Evolutionary conservation across 306 rosid species (phyloP).

Genomic region (Clitoria ternatea): DNA sequence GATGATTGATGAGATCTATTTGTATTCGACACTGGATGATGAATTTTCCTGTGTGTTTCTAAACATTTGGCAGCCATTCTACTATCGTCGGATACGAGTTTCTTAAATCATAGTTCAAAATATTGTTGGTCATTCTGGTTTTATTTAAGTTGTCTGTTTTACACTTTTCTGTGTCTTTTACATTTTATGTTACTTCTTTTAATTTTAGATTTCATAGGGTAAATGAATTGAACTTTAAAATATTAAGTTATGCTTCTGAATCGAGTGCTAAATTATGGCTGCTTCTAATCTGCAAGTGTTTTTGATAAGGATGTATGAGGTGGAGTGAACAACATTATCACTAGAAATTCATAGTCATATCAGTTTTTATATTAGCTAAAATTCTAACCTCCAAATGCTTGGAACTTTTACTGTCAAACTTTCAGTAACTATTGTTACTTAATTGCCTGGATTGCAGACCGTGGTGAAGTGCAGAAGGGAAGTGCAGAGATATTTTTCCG

Average conservation of each 20-base stretch:
- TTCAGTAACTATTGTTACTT: not conserved
- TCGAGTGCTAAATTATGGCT: not conserved
- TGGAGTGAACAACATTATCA: not conserved
- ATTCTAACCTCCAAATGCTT: not conserved
- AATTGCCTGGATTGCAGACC: conserved; percentile 44
- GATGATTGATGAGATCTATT: conserved; percentile 7
- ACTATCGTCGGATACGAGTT: not conserved
- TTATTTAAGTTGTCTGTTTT: not conserved
- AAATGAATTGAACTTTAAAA: not conserved
- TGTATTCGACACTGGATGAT: not conserved
- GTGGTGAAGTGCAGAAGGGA: conserved; percentile 71
- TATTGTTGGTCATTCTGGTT: not conserved
- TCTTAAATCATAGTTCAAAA: not conserved
- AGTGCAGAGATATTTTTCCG: conserved; percentile 82
- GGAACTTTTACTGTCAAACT: not conserved
- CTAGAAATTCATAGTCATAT: not conserved
- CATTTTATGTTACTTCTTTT: not conserved
- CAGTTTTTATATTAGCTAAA: not conserved
- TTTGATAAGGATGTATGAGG: not conserved
- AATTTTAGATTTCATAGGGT: conserved; percentile 7
- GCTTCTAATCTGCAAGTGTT: not conserved
- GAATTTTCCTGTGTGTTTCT: not conserved
- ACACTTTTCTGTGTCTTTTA: not conserved
- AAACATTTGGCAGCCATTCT: not conserved
- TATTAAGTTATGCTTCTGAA: not conserved